A percentile compares a stretch with the other conserved stretches of the same genome.
These are phyloP conservation scores for Candida manassasensis DNA, from an alignment of 805 yeast genomes.

Conservation along the genomic window DNA sequence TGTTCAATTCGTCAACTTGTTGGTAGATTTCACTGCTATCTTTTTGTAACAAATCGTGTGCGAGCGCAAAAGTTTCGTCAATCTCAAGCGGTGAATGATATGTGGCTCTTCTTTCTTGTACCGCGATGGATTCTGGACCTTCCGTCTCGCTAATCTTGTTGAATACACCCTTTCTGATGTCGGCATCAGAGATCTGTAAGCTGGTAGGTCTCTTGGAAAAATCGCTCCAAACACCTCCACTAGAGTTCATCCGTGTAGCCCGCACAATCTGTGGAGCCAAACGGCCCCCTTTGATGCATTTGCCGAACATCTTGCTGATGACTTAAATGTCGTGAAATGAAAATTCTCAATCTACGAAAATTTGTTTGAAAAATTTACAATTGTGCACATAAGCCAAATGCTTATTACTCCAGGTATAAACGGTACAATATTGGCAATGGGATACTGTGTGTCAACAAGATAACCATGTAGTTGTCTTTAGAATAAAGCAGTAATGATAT, in stretches of 20 bases:
- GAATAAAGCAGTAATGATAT: too few species aligned
- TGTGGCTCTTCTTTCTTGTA: conserved; percentile 38
- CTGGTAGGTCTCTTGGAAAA: conserved; percentile 24
- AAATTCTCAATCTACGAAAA: neutral
- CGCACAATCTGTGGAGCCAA: neutral
- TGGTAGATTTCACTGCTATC: conserved; percentile 41
- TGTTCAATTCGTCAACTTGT: conserved; percentile 32
- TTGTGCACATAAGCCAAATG: neutral
- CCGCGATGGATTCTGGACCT: conserved; percentile 53
- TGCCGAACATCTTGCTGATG: neutral
- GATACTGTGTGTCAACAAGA: too few species aligned
- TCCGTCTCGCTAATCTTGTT: conserved; percentile 17
- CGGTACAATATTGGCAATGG: too few species aligned
- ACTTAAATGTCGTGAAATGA: neutral
- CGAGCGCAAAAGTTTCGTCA: conserved; percentile 66
- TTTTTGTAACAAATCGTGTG: conserved; percentile 55
- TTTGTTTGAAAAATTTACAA: neutral
- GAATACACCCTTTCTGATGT: conserved; percentile 19
- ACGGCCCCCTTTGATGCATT: neutral
- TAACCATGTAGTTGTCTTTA: too few species aligned
- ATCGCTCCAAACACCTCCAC: conserved; percentile 29
- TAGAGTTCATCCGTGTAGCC: neutral
- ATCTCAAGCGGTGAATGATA: conserved; percentile 69
- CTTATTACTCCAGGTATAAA: too few species aligned
- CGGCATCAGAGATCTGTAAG: conserved; percentile 20